Base-by-base conservation (phyloP, 495 filamentous ascomycete genomes). In the Friedmanniomyces endolithicus region DNA sequence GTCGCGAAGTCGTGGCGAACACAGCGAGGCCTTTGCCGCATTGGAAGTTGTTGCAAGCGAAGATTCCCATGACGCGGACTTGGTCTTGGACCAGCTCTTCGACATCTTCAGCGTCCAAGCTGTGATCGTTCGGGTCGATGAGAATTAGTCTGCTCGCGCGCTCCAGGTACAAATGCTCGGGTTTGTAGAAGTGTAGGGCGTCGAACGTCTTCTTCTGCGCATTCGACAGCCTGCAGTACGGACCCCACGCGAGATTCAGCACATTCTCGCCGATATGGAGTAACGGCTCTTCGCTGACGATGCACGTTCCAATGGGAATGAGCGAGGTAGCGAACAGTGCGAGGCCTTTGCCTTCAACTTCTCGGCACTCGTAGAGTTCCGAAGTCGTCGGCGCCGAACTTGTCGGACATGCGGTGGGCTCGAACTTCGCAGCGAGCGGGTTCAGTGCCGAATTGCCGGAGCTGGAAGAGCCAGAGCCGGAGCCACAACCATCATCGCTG, bases 121-220 rank as follows among this genome's bases (percentile, higher is more conserved):
- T 25, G 19, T 14, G 17, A n/a, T 61, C 51, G n/a, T 16, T 47
- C 2, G 39, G 20, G 34, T 65, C 57, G 44, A 66, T 55, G 24
- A 52, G 22, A 1, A 33, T 24, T 0, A 56, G 47, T 48, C 60
- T 63, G 23, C 52, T 55, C 20, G 16, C 31, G 0, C 60, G 51
- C 16, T 65, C 59, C 35, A 67, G 62, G 9, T 57, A 50, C 4
- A 57, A 11, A 29, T 20, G 19, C 4, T 33, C 24, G 1, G 48
- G 35, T 50, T 64, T 55, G 31, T 48, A 56, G 23, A 52, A 64
- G 46, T 64, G 54, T 9, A 70, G 59, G 0, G 51, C 47, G 45
- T 63, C 61, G 46, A 50, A 63, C 3, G 48, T 35, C 19, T 33
- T 17, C 37, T 60, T 63, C 23, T 54, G 14, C 22, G 20, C 22